Percentiles rank a stretch among this genome's conserved stretches.
These are phyloP conservation scores for Cadophora sp. DNA, from an alignment of 2,329 filamentous ascomycete genomes.

Conservation along the genomic window DNA sequence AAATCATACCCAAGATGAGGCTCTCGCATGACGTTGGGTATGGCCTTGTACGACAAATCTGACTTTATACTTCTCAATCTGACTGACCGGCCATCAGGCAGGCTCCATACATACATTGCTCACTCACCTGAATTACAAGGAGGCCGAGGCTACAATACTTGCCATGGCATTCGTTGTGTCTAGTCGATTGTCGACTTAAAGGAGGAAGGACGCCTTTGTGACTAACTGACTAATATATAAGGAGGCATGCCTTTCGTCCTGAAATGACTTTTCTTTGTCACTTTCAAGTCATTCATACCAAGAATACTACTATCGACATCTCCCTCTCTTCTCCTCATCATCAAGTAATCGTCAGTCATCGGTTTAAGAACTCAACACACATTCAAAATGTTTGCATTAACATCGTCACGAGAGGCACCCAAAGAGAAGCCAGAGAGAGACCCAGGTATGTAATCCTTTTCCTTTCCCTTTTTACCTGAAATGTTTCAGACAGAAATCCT, in stretches of 20 bases:
- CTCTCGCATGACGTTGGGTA: too few relatives aligned
- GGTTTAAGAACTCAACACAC: constrained; percentile 3
- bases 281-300: constrained; percentile 6
- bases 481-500: background rate
- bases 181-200: background rate
- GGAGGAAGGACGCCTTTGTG: too few relatives aligned
- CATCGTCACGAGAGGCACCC: constrained; percentile 1
- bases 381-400: constrained; percentile 13
- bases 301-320: background rate
- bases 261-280: background rate
- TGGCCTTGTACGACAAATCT: too few relatives aligned
- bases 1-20: too few relatives aligned
- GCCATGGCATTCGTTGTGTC: constrained; percentile 13
- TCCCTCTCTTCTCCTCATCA: background rate
- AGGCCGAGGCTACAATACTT: constrained; percentile 8
- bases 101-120: constrained; percentile 13
- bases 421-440: constrained; percentile 13
- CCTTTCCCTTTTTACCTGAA: too few relatives aligned
- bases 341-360: background rate
- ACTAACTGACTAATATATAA: constrained; percentile 16
- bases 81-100: constrained; percentile 15
- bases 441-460: constrained; percentile 13
- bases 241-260: background rate
- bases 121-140: constrained; percentile 15
- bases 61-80: too few relatives aligned